Conservation (phyloP, 495 filamentous ascomycete species). For the Extremus antarcticus region DNA sequence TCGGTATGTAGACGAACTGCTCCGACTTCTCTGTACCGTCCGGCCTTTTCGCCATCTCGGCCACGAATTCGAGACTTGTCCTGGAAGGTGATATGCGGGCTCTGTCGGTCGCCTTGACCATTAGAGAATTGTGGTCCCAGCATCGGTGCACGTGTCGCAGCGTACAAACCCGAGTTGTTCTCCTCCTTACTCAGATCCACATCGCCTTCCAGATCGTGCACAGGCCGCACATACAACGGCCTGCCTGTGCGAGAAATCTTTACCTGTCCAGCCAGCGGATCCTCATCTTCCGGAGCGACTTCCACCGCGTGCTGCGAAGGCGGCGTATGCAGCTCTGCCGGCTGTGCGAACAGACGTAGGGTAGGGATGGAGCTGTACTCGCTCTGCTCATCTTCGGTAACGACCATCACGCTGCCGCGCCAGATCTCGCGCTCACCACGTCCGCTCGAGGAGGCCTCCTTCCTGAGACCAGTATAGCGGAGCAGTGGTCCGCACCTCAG, state of each 20-base stretch:
- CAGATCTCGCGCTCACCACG: constrained; percentile 56
- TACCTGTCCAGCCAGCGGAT: constrained; percentile 76
- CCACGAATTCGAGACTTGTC: constrained; percentile 19
- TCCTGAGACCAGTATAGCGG: constrained; percentile 72
- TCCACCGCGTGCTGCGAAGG: constrained; percentile 53
- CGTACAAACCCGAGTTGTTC: constrained; percentile 68
- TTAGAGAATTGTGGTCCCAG: constrained; percentile 5
- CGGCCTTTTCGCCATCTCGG: constrained; percentile 59
- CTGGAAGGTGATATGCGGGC: constrained; percentile 16
- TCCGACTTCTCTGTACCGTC: constrained; percentile 65
- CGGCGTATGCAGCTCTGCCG: constrained; percentile 73
- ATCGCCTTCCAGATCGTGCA: constrained; percentile 66
- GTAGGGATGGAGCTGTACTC: constrained; percentile 68
- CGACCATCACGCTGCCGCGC: constrained; percentile 89
- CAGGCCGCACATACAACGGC: constrained; percentile 71
- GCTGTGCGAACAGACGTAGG: constrained; percentile 73
- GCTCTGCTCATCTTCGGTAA: constrained; percentile 71
- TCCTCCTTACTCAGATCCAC: constrained; percentile 65
- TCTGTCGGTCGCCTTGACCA: constrained; percentile 1
- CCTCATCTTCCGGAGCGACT: constrained; percentile 70
- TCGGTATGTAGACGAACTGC: constrained; percentile 78
- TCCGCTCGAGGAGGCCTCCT: constrained; percentile 33
- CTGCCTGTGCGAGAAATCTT: constrained; percentile 72
- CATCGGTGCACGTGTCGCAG: constrained; percentile 14
- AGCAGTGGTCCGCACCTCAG: constrained; percentile 84